Base-by-base conservation (phyloP, 139 green algal species). In the Chlamydomonas schloesseri region DNA sequence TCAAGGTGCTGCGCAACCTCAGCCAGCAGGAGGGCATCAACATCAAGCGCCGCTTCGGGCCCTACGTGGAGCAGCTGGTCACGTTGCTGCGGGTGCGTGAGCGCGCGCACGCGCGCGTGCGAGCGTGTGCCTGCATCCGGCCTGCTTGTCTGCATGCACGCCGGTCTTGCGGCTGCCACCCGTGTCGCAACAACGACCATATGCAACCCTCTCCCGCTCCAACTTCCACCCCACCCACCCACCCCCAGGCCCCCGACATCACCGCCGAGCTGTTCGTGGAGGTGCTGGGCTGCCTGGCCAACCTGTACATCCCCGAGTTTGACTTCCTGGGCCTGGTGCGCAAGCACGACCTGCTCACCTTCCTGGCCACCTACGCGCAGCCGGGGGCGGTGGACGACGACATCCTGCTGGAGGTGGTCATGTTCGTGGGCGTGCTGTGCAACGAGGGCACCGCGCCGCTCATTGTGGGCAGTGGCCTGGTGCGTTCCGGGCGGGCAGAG, bases 361-460 rank as follows among this genome's bases (percentile, higher is more conserved):
- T 96, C 86, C 86, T 97, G 31, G 86, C 91, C 53, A 83, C 76
- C 20, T 92, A 94, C 58, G 83, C 94, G 14, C 53, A 87, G 70
- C 70, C 73, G 17, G 75, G 73, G 26, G 86, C 87, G 46, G 92
- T 91, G 53, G 93, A 95, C 75, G 92, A 95, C 82, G 93, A 96
- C 84, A 92, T 97, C 65, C 74, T 96, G 83, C 91, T 97, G 62
- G 95, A 97, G 87, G 88, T 95, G 20, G 91, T 97, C 74, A 95
- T 96, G 84, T 96, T 96, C 72, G 84, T 94, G 33, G 90, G 94
- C 24, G 92, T 96, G 57, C 87, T 97, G 53, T 96, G 93, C 81
- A 94, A 91, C 47, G 94, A 95, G 58, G 80, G 73, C 42, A 95
- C 91, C 3, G 93, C 94, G 31, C 81, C 82, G 10, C 74, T 94